A percentile compares a stretch with the other conserved stretches of the same genome.
phyloP scores from a whole-genome alignment of 495 filamentous ascomycete genomes.

The Podospora pseudoanserina region DNA sequence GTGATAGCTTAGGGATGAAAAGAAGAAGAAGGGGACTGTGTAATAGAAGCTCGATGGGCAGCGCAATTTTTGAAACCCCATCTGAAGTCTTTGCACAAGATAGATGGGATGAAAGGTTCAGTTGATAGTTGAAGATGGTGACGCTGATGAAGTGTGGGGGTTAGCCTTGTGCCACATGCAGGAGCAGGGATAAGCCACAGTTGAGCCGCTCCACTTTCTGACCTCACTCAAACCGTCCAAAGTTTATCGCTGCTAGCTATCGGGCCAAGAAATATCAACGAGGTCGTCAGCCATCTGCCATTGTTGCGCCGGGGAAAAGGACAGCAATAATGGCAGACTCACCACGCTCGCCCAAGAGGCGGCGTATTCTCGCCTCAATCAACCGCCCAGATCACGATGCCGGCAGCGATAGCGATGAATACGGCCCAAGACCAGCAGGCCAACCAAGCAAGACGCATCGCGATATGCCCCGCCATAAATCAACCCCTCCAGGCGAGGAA shows the following conservation, averaged over 20 bases:
- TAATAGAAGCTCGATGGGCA: background rate
- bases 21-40: background rate
- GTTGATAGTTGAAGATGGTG: background rate
- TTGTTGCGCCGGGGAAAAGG: background rate
- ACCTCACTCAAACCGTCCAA: background rate
- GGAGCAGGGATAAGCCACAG: background rate
- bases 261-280: background rate
- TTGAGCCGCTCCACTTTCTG: background rate
- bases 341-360: conserved; percentile 42
- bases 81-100: background rate
- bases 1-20: background rate
- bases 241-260: background rate
- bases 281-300: background rate
- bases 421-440: background rate
- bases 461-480: conserved; percentile 7
- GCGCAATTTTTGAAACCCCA: background rate
- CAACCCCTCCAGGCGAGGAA: conserved; percentile 14
- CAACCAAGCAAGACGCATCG: background rate
- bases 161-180: background rate
- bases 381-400: conserved; percentile 30
- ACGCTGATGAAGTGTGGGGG: background rate
- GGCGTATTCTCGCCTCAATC: conserved; percentile 44
- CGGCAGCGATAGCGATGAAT: background rate
- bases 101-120: background rate
- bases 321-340: conserved; percentile 25